Evolutionary conservation across 768 basidiomycete genomes (phyloP).

Genomic region (Boletus fagicola): DNA sequence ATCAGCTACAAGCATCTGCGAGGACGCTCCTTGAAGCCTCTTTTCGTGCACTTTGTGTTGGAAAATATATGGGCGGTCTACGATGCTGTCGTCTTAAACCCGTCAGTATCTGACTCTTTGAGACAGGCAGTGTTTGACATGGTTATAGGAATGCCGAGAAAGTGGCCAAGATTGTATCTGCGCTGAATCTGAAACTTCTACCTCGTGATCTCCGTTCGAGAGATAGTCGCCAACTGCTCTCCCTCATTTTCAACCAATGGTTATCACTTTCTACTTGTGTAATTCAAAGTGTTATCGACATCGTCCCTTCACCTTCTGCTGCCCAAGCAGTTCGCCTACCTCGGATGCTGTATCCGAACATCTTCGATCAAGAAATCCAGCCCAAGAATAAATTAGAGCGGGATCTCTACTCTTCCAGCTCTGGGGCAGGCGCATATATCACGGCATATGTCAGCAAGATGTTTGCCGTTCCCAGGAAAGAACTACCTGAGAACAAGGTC

Average conservation of each 20-base stretch:
- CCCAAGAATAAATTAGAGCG: constrained; percentile 82
- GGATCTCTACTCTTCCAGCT: constrained; percentile 74
- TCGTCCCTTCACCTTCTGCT: constrained; percentile 83
- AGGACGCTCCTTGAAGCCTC: constrained; percentile 84
- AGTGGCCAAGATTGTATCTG: constrained; percentile 79
- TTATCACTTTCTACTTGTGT: constrained; percentile 89
- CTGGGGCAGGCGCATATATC: constrained; percentile 53
- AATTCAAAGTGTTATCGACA: constrained; percentile 88
- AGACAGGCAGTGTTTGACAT: constrained; percentile 11
- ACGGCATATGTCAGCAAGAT: constrained; percentile 96
- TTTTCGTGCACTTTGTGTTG: constrained; percentile 96
- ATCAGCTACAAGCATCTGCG: constrained; percentile 88
- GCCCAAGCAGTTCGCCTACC: constrained; percentile 86
- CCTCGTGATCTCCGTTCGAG: constrained; percentile 91
- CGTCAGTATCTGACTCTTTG: constrained; percentile 54
- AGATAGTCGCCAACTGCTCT: constrained; percentile 80
- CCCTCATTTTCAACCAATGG: constrained; percentile 92
- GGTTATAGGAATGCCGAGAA: constrained; percentile 79
- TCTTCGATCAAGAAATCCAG: constrained; percentile 53
- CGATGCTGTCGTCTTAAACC: constrained; percentile 82
- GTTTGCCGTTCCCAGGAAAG: constrained; percentile 83
- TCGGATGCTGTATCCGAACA: constrained; percentile 85
- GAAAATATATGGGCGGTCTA: constrained; percentile 99
- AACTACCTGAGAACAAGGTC: constrained; percentile 85
- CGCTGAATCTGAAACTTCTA: constrained; percentile 78